Base-by-base conservation (phyloP, 805 yeast species). In the Yueomyces sp. region DNA sequence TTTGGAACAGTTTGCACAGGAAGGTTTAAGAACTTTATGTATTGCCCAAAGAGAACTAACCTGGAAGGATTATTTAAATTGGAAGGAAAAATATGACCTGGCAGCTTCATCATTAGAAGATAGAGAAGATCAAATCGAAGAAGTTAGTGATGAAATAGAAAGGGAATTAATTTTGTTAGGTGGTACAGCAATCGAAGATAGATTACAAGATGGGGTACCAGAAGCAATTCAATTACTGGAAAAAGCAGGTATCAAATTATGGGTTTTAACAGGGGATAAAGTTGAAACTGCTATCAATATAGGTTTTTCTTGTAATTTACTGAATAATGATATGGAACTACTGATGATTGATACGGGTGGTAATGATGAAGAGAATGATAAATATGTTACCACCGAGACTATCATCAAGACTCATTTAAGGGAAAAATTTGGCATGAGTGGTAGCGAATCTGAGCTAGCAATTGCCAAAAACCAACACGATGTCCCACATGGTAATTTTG, bases 221-320 rank as follows among this genome's bases (percentile, higher is more conserved):
- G 90, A 82, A 50, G 74, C 92, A 6, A 84, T 84, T 55, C 74
- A 79, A 6, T 59, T 78, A 8, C 65, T 84, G 45, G 82, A 74
- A 11, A 69, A 76, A 51, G 92, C 94, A 5, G 94, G 94, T 58
- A 81, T 84, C 44, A 84, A 84, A 59, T 65, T 84, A 44, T 84
- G 94, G 94, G 92, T 84, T 40, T 67, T 84, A 42, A 84, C 94
- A 1, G 94, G 94, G 64, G 94, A 84, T 62, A 83, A 82, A 60
- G 85, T 84, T 26, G 94, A 84, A 61, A 84, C 94, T 31, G 94
- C 94, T 11, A 84, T 84, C 50, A 84, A 84, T 54, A 84, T 84
- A 66, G 94, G 94, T 2, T 84, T 84, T 58, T 81, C 90, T 1
- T 84, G 94, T 71, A 84, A 84, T 53, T 65, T 84, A 42, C 66